Conservation (phyloP, 805 yeast genomes). For the Suhomyces canberraensis region DNA sequence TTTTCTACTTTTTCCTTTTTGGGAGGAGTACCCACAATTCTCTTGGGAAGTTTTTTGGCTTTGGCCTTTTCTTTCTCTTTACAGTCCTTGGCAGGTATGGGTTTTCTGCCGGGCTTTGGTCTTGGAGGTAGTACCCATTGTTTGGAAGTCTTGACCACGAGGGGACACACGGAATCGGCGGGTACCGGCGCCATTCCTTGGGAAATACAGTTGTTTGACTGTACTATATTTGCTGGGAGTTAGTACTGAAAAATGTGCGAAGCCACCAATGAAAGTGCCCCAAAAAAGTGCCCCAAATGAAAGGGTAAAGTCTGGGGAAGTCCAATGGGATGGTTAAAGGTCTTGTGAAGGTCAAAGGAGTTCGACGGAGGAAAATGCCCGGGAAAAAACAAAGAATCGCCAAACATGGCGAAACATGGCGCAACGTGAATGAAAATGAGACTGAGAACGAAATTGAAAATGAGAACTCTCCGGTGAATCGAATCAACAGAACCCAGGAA, state of each 20-base stretch:
- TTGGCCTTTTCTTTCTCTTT: constrained; percentile 6
- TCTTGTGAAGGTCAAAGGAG: no score
- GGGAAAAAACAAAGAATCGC: no score
- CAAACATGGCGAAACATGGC: no score
- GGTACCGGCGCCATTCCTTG: background rate
- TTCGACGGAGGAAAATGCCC: no score
- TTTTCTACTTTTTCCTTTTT: background rate
- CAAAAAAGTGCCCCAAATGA: no score
- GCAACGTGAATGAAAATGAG: no score
- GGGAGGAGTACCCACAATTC: constrained; percentile 1
- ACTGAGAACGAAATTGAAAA: no score
- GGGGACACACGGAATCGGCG: constrained; percentile 6
- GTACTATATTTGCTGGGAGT: constrained; percentile 6
- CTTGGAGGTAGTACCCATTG: constrained; percentile 85
- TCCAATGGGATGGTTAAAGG: no score
- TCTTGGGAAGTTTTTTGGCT: constrained; percentile 4
- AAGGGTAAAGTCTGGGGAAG: no score
- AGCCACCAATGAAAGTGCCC: no score
- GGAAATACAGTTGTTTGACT: constrained; percentile 6
- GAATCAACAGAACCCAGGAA: no score
- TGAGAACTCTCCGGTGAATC: no score
- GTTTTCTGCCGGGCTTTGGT: constrained; percentile 70
- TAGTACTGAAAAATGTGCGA: constrained; percentile 1
- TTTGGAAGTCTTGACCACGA: constrained; percentile 54
- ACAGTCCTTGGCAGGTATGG: constrained; percentile 17